A percentile compares a stretch with the other conserved stretches of the same genome.
These are phyloP conservation scores for Russula brevipes DNA, from an alignment of 768 basidiomycete species.

Conservation along the genomic window DNA sequence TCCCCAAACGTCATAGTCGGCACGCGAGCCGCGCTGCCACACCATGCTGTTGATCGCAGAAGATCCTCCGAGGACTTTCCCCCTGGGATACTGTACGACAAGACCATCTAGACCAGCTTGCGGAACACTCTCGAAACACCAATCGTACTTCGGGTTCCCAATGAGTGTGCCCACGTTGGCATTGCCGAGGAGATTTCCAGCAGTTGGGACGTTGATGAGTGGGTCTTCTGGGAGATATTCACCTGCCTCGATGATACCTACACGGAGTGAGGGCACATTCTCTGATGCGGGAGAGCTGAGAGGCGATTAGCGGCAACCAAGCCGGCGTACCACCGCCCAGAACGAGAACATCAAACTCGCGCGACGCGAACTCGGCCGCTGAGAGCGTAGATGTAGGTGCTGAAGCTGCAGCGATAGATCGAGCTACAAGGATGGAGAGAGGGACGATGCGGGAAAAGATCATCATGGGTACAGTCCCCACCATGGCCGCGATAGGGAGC, in stretches of 20 bases:
- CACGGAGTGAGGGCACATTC: slow-evolving; percentile 14
- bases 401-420: background rate
- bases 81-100: slow-evolving; percentile 21
- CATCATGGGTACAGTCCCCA: background rate
- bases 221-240: slow-evolving; percentile 19
- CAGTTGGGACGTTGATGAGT: slow-evolving; percentile 22
- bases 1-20: slow-evolving; percentile 23
- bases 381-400: slow-evolving; percentile 5
- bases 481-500: too few relatives aligned
- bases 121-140: slow-evolving; percentile 22
- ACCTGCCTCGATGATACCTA: slow-evolving; percentile 24
- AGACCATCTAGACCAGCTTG: slow-evolving; percentile 19
- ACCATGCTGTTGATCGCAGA: slow-evolving; percentile 25
- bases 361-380: slow-evolving; percentile 17
- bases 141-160: slow-evolving; percentile 23
- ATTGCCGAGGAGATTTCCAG: slow-evolving; percentile 22
- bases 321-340: slow-evolving; percentile 23
- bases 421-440: slow-evolving; percentile 1
- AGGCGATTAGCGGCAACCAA: slow-evolving; percentile 23
- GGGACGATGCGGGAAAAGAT: background rate
- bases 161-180: slow-evolving; percentile 20
- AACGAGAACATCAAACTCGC: slow-evolving; percentile 19
- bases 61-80: slow-evolving; percentile 24
- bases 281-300: slow-evolving; percentile 14
- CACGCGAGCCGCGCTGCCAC: slow-evolving; percentile 22